These are phyloP conservation scores for Nepenthes alata DNA, from an alignment of 179 eudicot species.

Conservation along the genomic window DNA sequence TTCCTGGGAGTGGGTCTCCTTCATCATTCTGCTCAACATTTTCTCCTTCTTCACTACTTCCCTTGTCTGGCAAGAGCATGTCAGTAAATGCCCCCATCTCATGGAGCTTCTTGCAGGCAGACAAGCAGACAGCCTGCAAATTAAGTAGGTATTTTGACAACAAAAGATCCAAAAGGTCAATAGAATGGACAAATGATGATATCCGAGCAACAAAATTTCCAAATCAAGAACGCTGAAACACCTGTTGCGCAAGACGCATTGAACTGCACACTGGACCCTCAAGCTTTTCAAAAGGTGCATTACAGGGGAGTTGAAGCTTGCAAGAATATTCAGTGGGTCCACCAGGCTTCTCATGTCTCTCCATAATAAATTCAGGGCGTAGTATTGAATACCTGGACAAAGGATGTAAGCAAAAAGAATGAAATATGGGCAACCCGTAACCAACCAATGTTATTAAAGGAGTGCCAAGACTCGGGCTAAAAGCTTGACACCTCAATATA, in stretches of 20 bases:
- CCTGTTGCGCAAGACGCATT: constrained; percentile 97
- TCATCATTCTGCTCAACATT: constrained; percentile 66
- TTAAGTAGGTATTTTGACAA: not conserved
- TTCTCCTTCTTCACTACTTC: constrained; percentile 66
- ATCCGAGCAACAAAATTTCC: not conserved
- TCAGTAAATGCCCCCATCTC: constrained; percentile 99
- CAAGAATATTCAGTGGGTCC: constrained; percentile 78
- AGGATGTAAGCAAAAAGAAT: constrained; percentile 2
- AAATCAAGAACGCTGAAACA: constrained; percentile 12
- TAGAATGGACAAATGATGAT: not conserved
- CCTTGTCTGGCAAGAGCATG: constrained; percentile 99
- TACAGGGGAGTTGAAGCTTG: constrained; percentile 96
- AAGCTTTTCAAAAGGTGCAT: constrained; percentile 88
- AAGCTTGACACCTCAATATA: too few relatives aligned
- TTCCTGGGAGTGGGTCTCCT: constrained; percentile 89
- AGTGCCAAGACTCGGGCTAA: too few relatives aligned
- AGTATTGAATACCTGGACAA: constrained; percentile 80
- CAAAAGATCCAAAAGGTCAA: constrained; percentile 4
- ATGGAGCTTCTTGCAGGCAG: constrained; percentile 99
- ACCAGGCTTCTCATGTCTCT: constrained; percentile 78
- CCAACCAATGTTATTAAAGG: too few relatives aligned
- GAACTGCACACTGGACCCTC: constrained; percentile 90
- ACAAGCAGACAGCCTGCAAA: constrained; percentile 87
- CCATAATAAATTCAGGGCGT: constrained; percentile 93
- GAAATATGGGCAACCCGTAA: not conserved